A percentile compares a stretch with the other conserved stretches of the same genome.
These are phyloP conservation scores for Aspergillus felis DNA, from an alignment of 2,329 filamentous ascomycete species.

Conservation along the genomic window DNA sequence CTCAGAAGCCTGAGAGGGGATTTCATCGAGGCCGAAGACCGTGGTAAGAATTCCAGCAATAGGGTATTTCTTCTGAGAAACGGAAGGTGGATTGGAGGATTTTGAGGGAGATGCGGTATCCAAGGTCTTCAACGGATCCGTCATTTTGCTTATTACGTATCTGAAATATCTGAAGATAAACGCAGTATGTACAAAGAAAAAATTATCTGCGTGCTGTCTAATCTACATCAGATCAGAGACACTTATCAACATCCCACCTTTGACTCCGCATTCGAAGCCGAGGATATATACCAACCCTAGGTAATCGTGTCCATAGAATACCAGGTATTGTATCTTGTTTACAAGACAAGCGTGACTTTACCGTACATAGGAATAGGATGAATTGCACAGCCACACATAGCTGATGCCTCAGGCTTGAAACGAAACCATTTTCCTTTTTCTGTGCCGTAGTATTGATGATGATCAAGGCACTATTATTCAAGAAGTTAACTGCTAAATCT, in stretches of 20 bases:
- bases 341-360: background rate
- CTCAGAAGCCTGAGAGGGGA: slow-evolving; percentile 51
- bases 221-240: too few species aligned
- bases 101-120: slow-evolving; percentile 18
- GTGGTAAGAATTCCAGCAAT: slow-evolving; percentile 77
- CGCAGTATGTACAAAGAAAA: too few species aligned
- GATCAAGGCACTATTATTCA: background rate
- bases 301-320: background rate
- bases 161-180: too few species aligned
- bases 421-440: too few species aligned
- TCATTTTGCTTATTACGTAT: slow-evolving; percentile 21
- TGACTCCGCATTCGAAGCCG: background rate
- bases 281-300: background rate
- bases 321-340: background rate
- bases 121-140: slow-evolving; percentile 34
- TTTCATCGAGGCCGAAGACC: slow-evolving; percentile 75
- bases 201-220: too few species aligned
- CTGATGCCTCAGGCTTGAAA: background rate
- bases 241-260: background rate
- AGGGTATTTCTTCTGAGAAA: slow-evolving; percentile 64
- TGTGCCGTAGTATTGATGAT: too few species aligned
- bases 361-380: too few species aligned
- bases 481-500: background rate
- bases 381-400: too few species aligned
- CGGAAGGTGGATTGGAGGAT: slow-evolving; percentile 26